Evolutionary conservation across 1,284 basidiomycete species (phyloP), one percentile per base, ranked within the genome.

Genomic region (Apiotrichum brassicae): DNA sequence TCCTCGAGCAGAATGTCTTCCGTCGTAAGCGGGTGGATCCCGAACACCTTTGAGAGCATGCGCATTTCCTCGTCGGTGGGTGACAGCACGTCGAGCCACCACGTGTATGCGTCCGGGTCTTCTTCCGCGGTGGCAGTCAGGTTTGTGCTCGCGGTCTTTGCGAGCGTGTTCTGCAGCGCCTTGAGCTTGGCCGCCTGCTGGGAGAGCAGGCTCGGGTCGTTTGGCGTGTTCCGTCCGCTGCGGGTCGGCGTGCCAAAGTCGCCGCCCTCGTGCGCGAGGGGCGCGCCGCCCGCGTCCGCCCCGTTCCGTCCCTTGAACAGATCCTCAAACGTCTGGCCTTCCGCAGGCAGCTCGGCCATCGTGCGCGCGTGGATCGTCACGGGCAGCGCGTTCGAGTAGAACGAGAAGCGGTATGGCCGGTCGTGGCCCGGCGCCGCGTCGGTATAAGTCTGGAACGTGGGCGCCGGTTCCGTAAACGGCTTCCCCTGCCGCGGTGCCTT

Each of bases 1-100:
- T 98, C 95, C 72, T 98, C 94, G 85, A 97, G 97, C 64, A 92
- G 83, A 66, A 99, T 98, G 78, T 99, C 95, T 77, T 99, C 95
- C 14, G 93, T 95, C 6, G 95, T 99, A 56, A 99, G 79, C 4
- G 95, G 95, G 75, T 99, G 95, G 65, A 99, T 97, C 14, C 82
- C 82, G 74, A 97, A 98, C 13, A 93, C 91, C 79, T 91, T 89
- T 74, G 87, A 89, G 26, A 99, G 77, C 74, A 94, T 82, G 69
- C 90, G 90, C 95, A 98, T 98, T 75, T 98, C 95, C 51, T 93
- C 88, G 62, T 99, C 95, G 0, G 93, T 97, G 1, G 95, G 95
- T 52, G 84, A 87, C 44, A 86, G 81, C 2, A 98, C 82, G 64
- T 99, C 95, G 57, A 99, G 75, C 95, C 95, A 99, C 95, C 95